Evolutionary conservation across 441 rosid genomes (phyloP).

Genomic region (Populus hybrid): DNA sequence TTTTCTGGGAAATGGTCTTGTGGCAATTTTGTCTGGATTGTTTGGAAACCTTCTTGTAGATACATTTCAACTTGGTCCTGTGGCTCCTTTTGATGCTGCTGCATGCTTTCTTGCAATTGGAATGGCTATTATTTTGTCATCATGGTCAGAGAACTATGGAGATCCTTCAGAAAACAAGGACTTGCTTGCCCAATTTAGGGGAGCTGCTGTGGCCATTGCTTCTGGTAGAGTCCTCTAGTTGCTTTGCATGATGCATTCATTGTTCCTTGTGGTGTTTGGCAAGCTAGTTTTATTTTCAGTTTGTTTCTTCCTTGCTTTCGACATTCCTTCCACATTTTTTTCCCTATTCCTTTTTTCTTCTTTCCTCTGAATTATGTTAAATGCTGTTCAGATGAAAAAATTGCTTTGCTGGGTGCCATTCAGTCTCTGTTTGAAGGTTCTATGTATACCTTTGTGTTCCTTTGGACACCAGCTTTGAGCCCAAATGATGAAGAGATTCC

Average conservation of each 20-base stretch:
- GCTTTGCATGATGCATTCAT: constrained; percentile 1
- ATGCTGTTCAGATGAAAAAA: constrained; percentile 70
- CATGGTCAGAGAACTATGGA: constrained; percentile 90
- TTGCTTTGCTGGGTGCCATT: constrained; percentile 77
- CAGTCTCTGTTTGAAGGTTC: no score
- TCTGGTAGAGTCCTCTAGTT: constrained; percentile 48
- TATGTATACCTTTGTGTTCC: no score
- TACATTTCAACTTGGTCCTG: constrained; percentile 75
- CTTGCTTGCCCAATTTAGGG: constrained; percentile 81
- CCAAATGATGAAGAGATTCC: no score
- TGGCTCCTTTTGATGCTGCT: constrained; percentile 97
- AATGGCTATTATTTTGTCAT: constrained; percentile 72
- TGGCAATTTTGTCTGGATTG: constrained; percentile 82
- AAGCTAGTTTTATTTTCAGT: neutral
- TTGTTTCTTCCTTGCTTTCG: constrained; percentile 6
- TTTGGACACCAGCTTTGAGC: no score
- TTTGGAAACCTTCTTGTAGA: constrained; percentile 84
- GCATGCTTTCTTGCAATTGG: constrained; percentile 90
- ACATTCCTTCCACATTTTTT: neutral
- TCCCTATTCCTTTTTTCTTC: neutral
- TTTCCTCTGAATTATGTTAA: neutral
- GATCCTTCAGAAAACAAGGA: constrained; percentile 84
- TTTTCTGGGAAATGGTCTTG: constrained; percentile 92
- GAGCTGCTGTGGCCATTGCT: constrained; percentile 88
- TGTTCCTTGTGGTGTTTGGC: constrained; percentile 8